These are phyloP conservation scores for Cordyceps farinosa DNA, from an alignment of 2,329 filamentous ascomycete genomes.

Conservation along the genomic window DNA sequence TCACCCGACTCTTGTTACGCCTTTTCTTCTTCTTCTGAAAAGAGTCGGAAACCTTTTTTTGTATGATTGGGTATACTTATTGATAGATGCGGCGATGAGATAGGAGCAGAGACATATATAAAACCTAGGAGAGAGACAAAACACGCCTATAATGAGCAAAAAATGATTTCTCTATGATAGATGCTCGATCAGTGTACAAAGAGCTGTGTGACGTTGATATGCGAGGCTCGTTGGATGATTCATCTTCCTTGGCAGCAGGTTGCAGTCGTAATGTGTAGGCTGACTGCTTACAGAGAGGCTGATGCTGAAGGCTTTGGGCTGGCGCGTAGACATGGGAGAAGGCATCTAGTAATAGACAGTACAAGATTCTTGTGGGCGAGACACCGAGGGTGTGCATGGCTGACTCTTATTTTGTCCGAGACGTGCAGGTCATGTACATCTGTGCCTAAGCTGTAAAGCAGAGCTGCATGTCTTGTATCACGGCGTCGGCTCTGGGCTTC, in stretches of 20 bases:
- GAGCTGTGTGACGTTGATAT: background rate
- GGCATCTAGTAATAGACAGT: no score
- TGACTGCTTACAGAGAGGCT: no score
- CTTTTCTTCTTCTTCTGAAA: background rate
- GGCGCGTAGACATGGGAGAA: no score
- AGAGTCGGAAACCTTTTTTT: background rate
- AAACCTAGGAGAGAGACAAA: constrained; percentile 1
- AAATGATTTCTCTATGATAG: background rate
- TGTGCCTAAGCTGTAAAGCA: background rate
- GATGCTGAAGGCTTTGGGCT: no score
- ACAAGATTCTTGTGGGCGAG: no score
- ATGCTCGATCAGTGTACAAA: background rate
- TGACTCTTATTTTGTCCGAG: background rate
- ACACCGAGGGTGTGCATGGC: background rate
- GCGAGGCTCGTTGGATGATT: background rate
- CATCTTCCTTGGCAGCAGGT: no score
- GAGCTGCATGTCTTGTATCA: background rate
- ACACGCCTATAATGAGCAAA: background rate
- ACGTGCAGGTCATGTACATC: background rate
- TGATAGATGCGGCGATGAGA: constrained; percentile 13
- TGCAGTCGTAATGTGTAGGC: no score
- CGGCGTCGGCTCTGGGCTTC: background rate
- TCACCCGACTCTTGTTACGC: background rate
- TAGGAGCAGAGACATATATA: constrained; percentile 5
- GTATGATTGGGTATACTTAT: constrained; percentile 13